Percentiles rank a stretch among this genome's conserved stretches.
These are phyloP conservation scores for Chaetomium fimeti DNA, from an alignment of 495 filamentous ascomycete genomes.

Conservation along the genomic window DNA sequence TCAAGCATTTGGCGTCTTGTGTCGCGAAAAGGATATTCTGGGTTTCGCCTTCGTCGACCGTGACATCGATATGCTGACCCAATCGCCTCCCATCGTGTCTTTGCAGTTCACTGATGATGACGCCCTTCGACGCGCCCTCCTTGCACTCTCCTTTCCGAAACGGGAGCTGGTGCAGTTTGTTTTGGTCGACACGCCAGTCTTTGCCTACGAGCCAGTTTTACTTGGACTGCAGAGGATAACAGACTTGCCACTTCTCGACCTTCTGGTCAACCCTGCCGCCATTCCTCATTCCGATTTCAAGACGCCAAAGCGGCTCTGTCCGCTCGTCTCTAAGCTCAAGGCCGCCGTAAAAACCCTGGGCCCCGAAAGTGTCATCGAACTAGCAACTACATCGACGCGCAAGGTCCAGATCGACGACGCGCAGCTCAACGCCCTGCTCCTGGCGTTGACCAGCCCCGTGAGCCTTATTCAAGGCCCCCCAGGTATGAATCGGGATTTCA, in stretches of 20 bases:
- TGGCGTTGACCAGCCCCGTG: slow-evolving; percentile 54
- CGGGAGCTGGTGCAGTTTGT: slow-evolving; percentile 48
- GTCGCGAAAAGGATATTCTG: slow-evolving; percentile 50
- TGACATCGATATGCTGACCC: slow-evolving; percentile 52
- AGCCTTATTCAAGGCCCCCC: slow-evolving; percentile 75
- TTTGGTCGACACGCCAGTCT: slow-evolving; percentile 63
- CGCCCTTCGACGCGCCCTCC: slow-evolving; percentile 32
- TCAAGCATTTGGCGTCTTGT: slow-evolving; percentile 59
- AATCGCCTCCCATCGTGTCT: slow-evolving; percentile 49
- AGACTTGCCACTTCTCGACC: slow-evolving; percentile 53
- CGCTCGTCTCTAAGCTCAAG: background rate
- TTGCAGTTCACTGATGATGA: slow-evolving; percentile 52
- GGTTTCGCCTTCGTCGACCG: slow-evolving; percentile 64
- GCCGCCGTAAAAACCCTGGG: background rate
- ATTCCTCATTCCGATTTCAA: background rate
- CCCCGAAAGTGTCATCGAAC: background rate
- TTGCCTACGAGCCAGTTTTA: slow-evolving; percentile 72
- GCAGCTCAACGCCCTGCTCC: slow-evolving; percentile 57
- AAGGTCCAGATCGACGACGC: slow-evolving; percentile 54
- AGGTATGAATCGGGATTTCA: slow-evolving; percentile 46
- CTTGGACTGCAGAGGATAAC: slow-evolving; percentile 56
- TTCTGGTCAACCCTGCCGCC: slow-evolving; percentile 43
- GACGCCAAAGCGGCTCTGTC: background rate
- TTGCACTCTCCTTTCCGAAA: slow-evolving; percentile 48
- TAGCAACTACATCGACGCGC: slow-evolving; percentile 13